Evolutionary conservation across 2,329 filamentous ascomycete species (phyloP).

Genomic region (Aureobasidium sp.): DNA sequence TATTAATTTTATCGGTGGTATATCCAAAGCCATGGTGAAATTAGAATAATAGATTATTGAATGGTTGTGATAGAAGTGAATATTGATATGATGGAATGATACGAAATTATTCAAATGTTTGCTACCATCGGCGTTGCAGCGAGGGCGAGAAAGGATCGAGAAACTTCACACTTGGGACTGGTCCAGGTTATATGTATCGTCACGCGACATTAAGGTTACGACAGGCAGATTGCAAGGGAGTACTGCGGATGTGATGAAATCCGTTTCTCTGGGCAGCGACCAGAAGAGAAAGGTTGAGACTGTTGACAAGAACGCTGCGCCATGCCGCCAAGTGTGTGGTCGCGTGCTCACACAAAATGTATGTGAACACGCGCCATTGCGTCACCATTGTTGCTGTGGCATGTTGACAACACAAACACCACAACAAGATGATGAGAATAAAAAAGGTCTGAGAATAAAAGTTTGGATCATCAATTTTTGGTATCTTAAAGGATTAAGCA

Average conservation of each 20-base stretch:
- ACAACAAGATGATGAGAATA: too few relatives aligned
- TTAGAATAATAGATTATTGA: not conserved
- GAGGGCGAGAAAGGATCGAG: not conserved
- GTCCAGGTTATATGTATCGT: not conserved
- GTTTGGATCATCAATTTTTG: not conserved
- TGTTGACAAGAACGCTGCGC: not conserved
- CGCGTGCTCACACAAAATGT: not conserved
- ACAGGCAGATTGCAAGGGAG: not conserved
- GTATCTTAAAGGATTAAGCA: not conserved
- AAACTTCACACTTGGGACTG: not conserved
- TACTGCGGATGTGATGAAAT: not conserved
- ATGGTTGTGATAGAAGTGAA: not conserved
- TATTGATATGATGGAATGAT: not conserved
- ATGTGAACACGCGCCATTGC: not conserved
- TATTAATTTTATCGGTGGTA: slow-evolving; percentile 36
- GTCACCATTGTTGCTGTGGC: not conserved
- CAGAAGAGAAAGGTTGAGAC: not conserved
- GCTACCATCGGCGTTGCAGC: not conserved
- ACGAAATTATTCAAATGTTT: not conserved
- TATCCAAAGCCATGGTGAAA: not conserved
- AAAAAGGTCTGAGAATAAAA: not conserved
- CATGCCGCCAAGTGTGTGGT: slow-evolving; percentile 5
- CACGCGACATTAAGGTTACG: not conserved
- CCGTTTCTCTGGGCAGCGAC: slow-evolving; percentile 3
- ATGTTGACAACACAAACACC: slow-evolving; percentile 2